Evolutionary conservation across 345 rosid species (phyloP), one percentile per base, ranked within the genome.

Genomic region (Euphorbia pulcherrima): DNA sequence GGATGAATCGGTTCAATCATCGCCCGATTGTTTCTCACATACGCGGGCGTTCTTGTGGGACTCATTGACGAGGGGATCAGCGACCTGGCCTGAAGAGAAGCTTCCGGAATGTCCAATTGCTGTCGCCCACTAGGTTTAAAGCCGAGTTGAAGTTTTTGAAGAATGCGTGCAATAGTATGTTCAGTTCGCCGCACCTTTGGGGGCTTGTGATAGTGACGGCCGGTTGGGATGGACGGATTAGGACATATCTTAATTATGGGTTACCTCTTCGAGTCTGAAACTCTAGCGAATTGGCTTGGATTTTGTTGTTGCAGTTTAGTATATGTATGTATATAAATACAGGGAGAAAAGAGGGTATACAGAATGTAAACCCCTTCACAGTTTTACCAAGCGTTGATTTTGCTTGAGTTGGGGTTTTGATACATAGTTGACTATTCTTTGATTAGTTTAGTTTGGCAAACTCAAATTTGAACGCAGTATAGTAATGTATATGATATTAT

Each of bases 41-140:
- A 70, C 80, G 26, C 80, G 82, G 2, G 82, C 79, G 6, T 80
- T 85, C 62, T 68, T 83, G 20, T 59, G 76, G 63, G 87, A 85
- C 64, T 65, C 83, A 39, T 57, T 77, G 65, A 76, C 77, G 2
- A 84, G 75, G 72, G 90, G 90, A 40, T 72, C 87, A 0, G 85
- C 80, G 6, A 90, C 95, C 11, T 90, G 97, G 97, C 97, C 97
- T 0, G 95, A 88, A 81, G 97, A 90, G 80, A 85, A 81, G 65
- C 86, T 90, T 65, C 76, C 83, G 0, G 77, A 58, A 56, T 71
- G 86, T 44, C 80, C 86, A 0, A 26, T 62, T 50, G 55, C 48
- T 14, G 54, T 73, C 89, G 17, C 75, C 78, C 10, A 62, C 78
- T 18, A 83, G 79, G 21, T 79, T 78, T 24, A 87, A 82, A 77